These are phyloP conservation scores for Cyberlindnera misumaiensis DNA, from an alignment of 805 yeast genomes.

Conservation along the genomic window DNA sequence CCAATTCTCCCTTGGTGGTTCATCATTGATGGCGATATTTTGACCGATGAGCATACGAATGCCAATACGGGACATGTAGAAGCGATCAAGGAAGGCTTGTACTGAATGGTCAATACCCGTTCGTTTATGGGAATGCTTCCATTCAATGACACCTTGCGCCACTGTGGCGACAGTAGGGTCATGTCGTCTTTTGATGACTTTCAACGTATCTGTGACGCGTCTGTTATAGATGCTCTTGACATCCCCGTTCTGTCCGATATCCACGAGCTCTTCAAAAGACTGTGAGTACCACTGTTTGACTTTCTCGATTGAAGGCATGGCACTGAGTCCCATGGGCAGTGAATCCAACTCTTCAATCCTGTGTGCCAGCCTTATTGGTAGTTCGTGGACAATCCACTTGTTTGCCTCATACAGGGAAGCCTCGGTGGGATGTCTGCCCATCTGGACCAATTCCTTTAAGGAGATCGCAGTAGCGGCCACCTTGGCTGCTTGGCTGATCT, in stretches of 20 bases:
- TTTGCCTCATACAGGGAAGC: slow-evolving; percentile 79
- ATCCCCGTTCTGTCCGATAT: slow-evolving; percentile 27
- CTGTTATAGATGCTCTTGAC: slow-evolving; percentile 70
- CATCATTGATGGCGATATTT: slow-evolving; percentile 75
- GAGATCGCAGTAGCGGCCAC: slow-evolving; percentile 81
- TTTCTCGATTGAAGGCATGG: slow-evolving; percentile 67
- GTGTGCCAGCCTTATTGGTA: slow-evolving; percentile 81
- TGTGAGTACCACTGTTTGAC: slow-evolving; percentile 90
- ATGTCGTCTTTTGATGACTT: slow-evolving; percentile 72
- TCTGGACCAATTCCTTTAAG: slow-evolving; percentile 83
- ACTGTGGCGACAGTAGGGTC: slow-evolving; percentile 91
- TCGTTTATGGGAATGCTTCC: slow-evolving; percentile 53
- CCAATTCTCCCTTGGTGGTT: slow-evolving; percentile 58
- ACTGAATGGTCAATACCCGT: slow-evolving; percentile 61
- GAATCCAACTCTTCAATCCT: slow-evolving; percentile 78
- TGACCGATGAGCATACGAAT: slow-evolving; percentile 94
- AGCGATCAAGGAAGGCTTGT: slow-evolving; percentile 76
- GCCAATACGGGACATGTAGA: slow-evolving; percentile 87
- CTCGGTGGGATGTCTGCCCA: slow-evolving; percentile 73
- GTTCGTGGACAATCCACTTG: slow-evolving; percentile 76
- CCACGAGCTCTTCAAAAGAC: slow-evolving; percentile 76
- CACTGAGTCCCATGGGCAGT: slow-evolving; percentile 66
- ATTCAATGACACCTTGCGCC: slow-evolving; percentile 87
- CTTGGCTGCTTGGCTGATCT: slow-evolving; percentile 45
- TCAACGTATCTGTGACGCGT: slow-evolving; percentile 55